Evolutionary conservation across 164 flowering plant genomes (phyloP), one percentile per base, ranked within the genome.

Genomic region (Sextonia rubra): DNA sequence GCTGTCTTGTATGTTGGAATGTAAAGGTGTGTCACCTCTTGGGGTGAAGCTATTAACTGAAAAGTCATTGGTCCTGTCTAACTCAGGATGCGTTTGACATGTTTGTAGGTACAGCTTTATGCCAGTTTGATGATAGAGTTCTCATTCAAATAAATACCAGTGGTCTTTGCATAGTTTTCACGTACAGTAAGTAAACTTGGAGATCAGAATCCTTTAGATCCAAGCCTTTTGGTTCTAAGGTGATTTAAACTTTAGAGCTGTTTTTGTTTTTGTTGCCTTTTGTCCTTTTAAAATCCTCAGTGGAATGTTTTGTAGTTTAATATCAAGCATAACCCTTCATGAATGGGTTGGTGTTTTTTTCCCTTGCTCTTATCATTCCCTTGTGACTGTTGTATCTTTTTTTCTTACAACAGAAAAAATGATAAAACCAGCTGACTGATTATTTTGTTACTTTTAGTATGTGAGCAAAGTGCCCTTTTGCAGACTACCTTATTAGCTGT

Each of bases 141-240:
- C 44, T 37, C 44, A 37, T 61, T 23, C 12, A 44, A 71, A 60
- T 37, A 24, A 71, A 32, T 29, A 23, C 4, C 22, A 0, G 61
- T 47, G 37, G 67, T 47, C 47, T 64, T 71, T 18, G 18, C 26
- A 47, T 64, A 14, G 12, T 4, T 64, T 25, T 47, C 12, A 12
- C 44, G 1, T 4, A 18, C 17, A 25, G 32, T 25, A 71, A 52
- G 58, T 52, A 20, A 52, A 52, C 58, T 20, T 52, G 61, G 23
- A 48, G 17, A 12, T 63, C 7, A 23, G 58, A 71, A 71, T 44
- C 47, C 44, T 47, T 63, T 71, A 27, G 60, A 47, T 71, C 68
- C 68, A 71, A 12, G 26, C 25, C 7, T 22, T 24, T 48, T 55
- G 71, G 24, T 69, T 55, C 60, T 47, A 68, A 47, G 27, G 60